A percentile compares a stretch with the other conserved stretches of the same genome.
phyloP scores from a whole-genome alignment of 345 rosid species.

The Citrus glauca region DNA sequence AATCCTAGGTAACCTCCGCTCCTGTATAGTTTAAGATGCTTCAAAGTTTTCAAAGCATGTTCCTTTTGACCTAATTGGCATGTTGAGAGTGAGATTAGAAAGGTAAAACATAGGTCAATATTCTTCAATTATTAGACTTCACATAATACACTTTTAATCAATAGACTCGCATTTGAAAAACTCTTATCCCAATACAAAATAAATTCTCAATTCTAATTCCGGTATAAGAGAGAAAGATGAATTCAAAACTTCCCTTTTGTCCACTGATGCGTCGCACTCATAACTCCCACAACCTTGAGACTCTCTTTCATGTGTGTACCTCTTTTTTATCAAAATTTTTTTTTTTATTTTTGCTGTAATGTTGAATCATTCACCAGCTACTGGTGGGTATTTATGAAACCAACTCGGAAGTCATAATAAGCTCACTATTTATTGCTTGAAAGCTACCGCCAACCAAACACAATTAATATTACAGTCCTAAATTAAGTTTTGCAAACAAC shows the following conservation, averaged over 20 bases:
- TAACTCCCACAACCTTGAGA: slow-evolving; percentile 40
- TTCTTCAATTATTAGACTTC: slow-evolving; percentile 10
- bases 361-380: not conserved
- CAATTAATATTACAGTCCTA: slow-evolving; percentile 14
- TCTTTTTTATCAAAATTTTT: not conserved
- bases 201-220: not conserved
- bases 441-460: slow-evolving; percentile 20
- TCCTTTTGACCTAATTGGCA: slow-evolving; percentile 31
- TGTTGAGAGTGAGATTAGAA: slow-evolving; percentile 14
- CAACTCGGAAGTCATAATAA: not conserved
- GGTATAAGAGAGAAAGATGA: not conserved
- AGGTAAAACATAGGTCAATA: slow-evolving; percentile 33
- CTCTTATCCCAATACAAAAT: not conserved
- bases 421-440: slow-evolving; percentile 7
- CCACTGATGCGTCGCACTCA: slow-evolving; percentile 62
- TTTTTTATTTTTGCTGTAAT: not conserved
- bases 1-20: slow-evolving; percentile 40
- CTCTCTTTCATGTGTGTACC: slow-evolving; percentile 3
- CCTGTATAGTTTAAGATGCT: not conserved
- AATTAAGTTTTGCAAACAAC: not conserved
- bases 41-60: slow-evolving; percentile 8
- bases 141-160: not conserved
- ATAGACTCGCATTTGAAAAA: not conserved
- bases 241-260: slow-evolving; percentile 34
- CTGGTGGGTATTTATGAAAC: slow-evolving; percentile 6